A percentile compares a stretch with the other conserved stretches of the same genome.
Conservation (phyloP, 2,329 filamentous ascomycete species). For the Plectosphaerella plurivora region DNA sequence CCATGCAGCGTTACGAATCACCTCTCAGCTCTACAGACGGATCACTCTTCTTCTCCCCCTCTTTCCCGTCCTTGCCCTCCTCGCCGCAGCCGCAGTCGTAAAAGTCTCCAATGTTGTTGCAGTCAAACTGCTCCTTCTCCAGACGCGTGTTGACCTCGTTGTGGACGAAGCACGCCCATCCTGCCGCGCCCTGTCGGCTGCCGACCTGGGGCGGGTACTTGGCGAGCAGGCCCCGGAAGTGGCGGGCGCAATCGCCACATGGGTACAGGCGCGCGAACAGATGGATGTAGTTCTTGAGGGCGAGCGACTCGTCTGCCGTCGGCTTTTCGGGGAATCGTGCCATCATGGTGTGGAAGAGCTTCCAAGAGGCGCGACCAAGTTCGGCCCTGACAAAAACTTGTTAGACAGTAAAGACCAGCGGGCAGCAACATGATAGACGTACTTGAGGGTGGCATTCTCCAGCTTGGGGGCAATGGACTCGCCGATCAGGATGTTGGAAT, state of each 20-base stretch:
- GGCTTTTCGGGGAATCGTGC: constrained; percentile 64
- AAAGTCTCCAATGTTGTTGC: constrained; percentile 63
- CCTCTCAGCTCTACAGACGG: constrained; percentile 5
- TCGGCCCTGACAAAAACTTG: constrained; percentile 43
- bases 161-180: constrained; percentile 65
- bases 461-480: constrained; percentile 75
- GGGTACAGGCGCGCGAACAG: constrained; percentile 67
- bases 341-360: constrained; percentile 67
- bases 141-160: constrained; percentile 64
- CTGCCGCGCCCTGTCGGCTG: constrained; percentile 58
- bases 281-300: constrained; percentile 61
- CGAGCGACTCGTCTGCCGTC: constrained; percentile 55
- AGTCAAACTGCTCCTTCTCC: constrained; percentile 60
- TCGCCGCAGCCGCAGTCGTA: constrained; percentile 70
- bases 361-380: constrained; percentile 65
- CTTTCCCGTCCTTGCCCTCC: constrained; percentile 44
- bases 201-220: constrained; percentile 63
- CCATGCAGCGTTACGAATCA: neutral
- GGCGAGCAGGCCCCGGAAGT: constrained; percentile 59
- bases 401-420: constrained; percentile 5
- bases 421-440: constrained; percentile 18
- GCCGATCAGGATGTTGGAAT: constrained; percentile 53
- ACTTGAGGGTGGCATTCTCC: constrained; percentile 79
- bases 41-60: constrained; percentile 18
- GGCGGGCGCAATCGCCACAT: constrained; percentile 64